Conservation (phyloP, 352 stramenopile species). For the Phytopythium cucurbitacearum region DNA sequence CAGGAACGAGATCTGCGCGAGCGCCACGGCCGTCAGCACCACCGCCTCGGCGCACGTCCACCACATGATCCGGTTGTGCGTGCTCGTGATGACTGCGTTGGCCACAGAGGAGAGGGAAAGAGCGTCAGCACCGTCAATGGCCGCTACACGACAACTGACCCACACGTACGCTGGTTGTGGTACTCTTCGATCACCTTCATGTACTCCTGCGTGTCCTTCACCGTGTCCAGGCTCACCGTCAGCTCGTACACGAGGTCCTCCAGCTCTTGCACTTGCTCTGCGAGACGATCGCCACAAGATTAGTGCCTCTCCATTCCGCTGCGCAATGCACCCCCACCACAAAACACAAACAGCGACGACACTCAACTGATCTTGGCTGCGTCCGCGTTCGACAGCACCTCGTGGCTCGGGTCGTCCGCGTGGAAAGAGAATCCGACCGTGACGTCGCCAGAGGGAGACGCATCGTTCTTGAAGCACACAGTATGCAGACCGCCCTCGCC, state of each 20-base stretch:
- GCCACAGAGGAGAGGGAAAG: background rate
- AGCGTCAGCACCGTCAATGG: background rate
- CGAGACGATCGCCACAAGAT: background rate
- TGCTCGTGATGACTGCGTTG: constrained; percentile 73
- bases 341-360: background rate
- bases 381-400: constrained; percentile 86
- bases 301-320: background rate
- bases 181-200: constrained; percentile 85
- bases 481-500: constrained; percentile 52
- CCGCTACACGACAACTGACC: background rate
- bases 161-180: constrained; percentile 57
- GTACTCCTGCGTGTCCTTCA: constrained; percentile 85
- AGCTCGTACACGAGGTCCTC: constrained; percentile 87
- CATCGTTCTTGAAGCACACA: constrained; percentile 73
- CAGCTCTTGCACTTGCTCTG: constrained; percentile 84
- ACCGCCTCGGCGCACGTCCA: constrained; percentile 78
- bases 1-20: constrained; percentile 85
- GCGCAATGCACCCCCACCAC: background rate
- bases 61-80: constrained; percentile 77
- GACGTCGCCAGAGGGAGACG: constrained; percentile 56
- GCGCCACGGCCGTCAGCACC: constrained; percentile 56
- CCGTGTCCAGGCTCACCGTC: constrained; percentile 77
- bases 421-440: constrained; percentile 85
- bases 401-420: constrained; percentile 76
- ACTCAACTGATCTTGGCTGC: constrained; percentile 87